These are phyloP conservation scores for Trametes polyzona DNA, from an alignment of 1,284 basidiomycete species.

Conservation along the genomic window DNA sequence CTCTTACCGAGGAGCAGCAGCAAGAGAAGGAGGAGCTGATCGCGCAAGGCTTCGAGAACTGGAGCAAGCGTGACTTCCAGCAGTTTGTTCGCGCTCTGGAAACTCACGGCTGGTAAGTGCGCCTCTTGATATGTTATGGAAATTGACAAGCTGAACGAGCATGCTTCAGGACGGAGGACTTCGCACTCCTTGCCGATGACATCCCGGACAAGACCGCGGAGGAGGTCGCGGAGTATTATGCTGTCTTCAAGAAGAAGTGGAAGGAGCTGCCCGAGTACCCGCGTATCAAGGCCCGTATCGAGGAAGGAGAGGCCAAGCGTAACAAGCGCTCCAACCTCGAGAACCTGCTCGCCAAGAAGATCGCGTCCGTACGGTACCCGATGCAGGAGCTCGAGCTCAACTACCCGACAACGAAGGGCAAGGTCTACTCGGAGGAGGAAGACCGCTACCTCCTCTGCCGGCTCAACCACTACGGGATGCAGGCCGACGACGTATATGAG, in stretches of 20 bases:
- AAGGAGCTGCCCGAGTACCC: slow-evolving; percentile 84
- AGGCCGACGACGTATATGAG: slow-evolving; percentile 92
- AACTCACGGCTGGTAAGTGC: slow-evolving; percentile 79
- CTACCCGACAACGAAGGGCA: slow-evolving; percentile 95
- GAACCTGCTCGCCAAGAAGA: slow-evolving; percentile 77
- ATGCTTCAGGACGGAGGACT: slow-evolving; percentile 64
- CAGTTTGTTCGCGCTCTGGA: slow-evolving; percentile 88
- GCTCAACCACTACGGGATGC: slow-evolving; percentile 91
- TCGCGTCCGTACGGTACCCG: slow-evolving; percentile 81
- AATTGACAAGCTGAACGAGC: slow-evolving; percentile 5
- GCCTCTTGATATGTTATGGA: neutral
- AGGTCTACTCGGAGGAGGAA: slow-evolving; percentile 96
- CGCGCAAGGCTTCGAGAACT: slow-evolving; percentile 84
- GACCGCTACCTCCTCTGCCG: slow-evolving; percentile 95
- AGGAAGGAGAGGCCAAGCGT: slow-evolving; percentile 85
- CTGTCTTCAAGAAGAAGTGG: slow-evolving; percentile 91
- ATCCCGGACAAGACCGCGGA: slow-evolving; percentile 86
- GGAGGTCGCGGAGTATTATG: slow-evolving; percentile 83
- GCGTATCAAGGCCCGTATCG: slow-evolving; percentile 81
- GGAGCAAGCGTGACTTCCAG: slow-evolving; percentile 94
- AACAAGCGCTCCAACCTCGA: slow-evolving; percentile 88
- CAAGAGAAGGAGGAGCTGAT: slow-evolving; percentile 80
- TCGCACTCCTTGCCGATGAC: slow-evolving; percentile 81
- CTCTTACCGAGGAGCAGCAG: slow-evolving; percentile 85
- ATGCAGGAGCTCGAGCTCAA: slow-evolving; percentile 95